phyloP scores from a whole-genome alignment of 2,329 filamentous ascomycete genomes.

The Sporothrix dimorphospora region DNA sequence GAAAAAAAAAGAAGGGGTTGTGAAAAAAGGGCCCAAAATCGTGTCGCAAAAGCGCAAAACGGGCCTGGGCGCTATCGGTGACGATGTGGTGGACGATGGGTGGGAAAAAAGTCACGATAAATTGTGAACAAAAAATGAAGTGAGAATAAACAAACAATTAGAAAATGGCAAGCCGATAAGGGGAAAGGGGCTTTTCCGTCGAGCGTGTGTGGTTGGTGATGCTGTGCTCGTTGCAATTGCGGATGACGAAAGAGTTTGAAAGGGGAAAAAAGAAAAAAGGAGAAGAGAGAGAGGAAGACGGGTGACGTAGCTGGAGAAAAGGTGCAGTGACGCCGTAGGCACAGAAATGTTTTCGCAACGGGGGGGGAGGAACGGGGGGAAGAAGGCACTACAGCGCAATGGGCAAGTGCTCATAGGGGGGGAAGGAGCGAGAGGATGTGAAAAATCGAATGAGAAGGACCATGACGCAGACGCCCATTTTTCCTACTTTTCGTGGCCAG shows the following conservation, averaged over 20 bases:
- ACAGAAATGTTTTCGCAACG: conserved; percentile 27
- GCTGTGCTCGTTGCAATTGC: conserved; percentile 19
- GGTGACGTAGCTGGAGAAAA: conserved; percentile 37
- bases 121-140: neutral
- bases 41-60: conserved; percentile 20
- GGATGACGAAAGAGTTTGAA: conserved; percentile 29
- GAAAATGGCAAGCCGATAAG: conserved; percentile 20
- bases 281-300: conserved; percentile 11
- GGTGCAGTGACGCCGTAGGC: conserved; percentile 27
- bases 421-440: neutral
- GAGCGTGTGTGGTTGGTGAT: conserved; percentile 23
- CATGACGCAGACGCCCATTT: conserved; percentile 27
- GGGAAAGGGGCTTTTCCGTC: neutral
- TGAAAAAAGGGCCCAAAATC: neutral
- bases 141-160: neutral
- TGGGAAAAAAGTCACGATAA: neutral
- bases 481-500: neutral
- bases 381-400: conserved; percentile 20
- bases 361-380: conserved; percentile 26
- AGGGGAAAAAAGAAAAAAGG: conserved; percentile 27
- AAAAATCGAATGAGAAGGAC: conserved; percentile 21
- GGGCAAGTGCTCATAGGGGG: conserved; percentile 8
- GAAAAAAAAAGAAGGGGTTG: neutral
- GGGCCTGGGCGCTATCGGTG: conserved; percentile 1
- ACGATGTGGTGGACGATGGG: neutral